Percentiles rank a stretch among this genome's conserved stretches.
These are phyloP conservation scores for Aureobasidium sp. DNA, from an alignment of 2,329 filamentous ascomycete genomes.

Conservation along the genomic window DNA sequence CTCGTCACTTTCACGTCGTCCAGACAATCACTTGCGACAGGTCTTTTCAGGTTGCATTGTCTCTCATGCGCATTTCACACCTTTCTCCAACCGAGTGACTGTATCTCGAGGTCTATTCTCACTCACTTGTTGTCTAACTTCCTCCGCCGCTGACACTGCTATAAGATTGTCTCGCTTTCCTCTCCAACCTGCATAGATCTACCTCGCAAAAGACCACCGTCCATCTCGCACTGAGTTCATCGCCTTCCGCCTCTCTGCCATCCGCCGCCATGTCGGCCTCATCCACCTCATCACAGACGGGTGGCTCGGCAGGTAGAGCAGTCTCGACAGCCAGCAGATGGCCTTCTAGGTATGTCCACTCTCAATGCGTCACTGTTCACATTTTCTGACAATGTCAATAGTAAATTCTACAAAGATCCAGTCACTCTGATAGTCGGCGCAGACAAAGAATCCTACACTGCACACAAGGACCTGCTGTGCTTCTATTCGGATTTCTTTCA, in stretches of 20 bases:
- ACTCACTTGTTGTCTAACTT: too few relatives aligned
- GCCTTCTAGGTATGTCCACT: neutral
- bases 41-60: neutral
- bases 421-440: neutral
- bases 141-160: too few relatives aligned
- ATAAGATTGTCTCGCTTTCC: neutral
- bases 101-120: too few relatives aligned
- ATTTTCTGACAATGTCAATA: neutral
- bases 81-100: too few relatives aligned
- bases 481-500: conserved; percentile 19
- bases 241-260: too few relatives aligned
- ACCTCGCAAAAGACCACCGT: neutral
- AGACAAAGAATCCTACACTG: neutral
- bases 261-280: neutral
- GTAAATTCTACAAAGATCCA: neutral
- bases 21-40: too few relatives aligned
- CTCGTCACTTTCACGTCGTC: too few relatives aligned
- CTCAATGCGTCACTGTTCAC: too few relatives aligned
- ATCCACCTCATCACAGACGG: neutral
- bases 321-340: neutral
- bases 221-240: too few relatives aligned
- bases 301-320: neutral
- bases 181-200: neutral
- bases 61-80: neutral
- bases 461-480: conserved; percentile 20